Conservation (phyloP, 2,329 filamentous ascomycete species). For the Diaporthe helianthi region DNA sequence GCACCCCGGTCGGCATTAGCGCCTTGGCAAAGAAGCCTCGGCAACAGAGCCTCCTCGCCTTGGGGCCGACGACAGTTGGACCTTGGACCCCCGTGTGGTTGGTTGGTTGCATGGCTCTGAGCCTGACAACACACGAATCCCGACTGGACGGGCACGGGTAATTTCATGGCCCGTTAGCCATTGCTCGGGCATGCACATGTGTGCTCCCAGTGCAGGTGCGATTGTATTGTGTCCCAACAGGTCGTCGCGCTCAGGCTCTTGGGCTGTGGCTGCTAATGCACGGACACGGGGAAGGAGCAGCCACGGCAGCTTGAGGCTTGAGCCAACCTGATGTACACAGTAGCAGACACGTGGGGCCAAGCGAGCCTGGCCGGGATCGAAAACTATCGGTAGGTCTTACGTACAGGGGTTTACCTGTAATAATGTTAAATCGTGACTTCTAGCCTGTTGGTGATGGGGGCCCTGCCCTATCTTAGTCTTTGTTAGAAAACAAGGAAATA, state of each 20-base stretch:
- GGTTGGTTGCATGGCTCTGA: background rate
- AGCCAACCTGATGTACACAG: background rate
- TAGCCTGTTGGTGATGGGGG: too few species aligned
- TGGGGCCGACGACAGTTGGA: slow-evolving; percentile 12
- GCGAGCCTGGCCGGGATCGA: slow-evolving; percentile 9
- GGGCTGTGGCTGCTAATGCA: background rate
- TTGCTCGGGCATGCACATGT: background rate
- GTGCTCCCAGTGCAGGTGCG: too few species aligned
- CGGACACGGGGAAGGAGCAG: background rate
- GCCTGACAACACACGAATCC: background rate
- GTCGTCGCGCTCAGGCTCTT: background rate
- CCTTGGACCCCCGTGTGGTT: background rate
- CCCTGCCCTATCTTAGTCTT: too few species aligned
- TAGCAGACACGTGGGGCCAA: slow-evolving; percentile 24
- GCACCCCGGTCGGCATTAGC: slow-evolving; percentile 17
- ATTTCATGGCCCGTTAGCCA: background rate
- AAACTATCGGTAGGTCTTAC: too few species aligned
- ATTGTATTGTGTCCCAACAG: too few species aligned
- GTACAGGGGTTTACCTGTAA: too few species aligned
- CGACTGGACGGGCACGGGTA: background rate
- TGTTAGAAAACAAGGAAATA: too few species aligned
- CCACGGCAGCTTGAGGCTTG: too few species aligned
- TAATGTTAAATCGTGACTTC: too few species aligned
- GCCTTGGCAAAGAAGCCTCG: slow-evolving; percentile 15
- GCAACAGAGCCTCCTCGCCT: slow-evolving; percentile 11